Percentiles rank a stretch among this genome's conserved stretches.
These are phyloP conservation scores for Claviceps maximensis DNA, from an alignment of 2,329 filamentous ascomycete species.

Conservation along the genomic window DNA sequence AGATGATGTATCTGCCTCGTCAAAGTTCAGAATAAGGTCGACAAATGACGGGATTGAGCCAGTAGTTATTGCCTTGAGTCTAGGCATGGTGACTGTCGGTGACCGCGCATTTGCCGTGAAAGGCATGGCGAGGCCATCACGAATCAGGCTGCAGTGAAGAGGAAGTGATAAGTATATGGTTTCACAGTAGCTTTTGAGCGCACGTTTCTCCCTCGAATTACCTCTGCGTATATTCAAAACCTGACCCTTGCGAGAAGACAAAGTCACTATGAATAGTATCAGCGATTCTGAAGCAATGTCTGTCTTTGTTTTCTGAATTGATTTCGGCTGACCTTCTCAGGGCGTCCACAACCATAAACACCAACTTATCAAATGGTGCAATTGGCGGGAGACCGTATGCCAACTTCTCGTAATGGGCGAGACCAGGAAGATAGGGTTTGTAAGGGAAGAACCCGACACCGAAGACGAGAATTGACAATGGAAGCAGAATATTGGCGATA, in stretches of 20 bases:
- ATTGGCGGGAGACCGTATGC: conserved; percentile 42
- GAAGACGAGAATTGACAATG: conserved; percentile 62
- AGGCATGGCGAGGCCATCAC: conserved; percentile 69
- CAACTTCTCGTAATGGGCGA: conserved; percentile 53
- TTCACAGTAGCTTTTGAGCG: background rate
- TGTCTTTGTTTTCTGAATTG: background rate
- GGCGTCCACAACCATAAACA: conserved; percentile 98
- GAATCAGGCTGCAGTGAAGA: conserved; percentile 54
- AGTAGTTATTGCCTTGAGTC: conserved; percentile 92
- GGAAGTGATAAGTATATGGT: conserved; percentile 4
- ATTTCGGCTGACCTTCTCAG: conserved; percentile 54
- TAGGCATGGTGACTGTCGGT: conserved; percentile 95
- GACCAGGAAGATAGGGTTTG: conserved; percentile 80
- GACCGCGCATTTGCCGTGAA: conserved; percentile 95
- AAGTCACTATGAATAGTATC: conserved; percentile 56
- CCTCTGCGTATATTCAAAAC: conserved; percentile 82
- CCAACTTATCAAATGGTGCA: conserved; percentile 71
- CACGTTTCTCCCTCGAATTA: conserved; percentile 24
- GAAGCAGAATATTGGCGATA: conserved; percentile 64
- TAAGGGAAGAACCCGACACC: conserved; percentile 94
- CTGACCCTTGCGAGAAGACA: conserved; percentile 69
- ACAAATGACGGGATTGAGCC: conserved; percentile 97
- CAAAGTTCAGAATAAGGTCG: conserved; percentile 91
- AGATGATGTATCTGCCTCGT: conserved; percentile 84
- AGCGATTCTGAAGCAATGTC: background rate